A percentile compares a stretch with the other conserved stretches of the same genome.
Conservation (phyloP, 768 basidiomycete species). For the Suillus placidus region DNA sequence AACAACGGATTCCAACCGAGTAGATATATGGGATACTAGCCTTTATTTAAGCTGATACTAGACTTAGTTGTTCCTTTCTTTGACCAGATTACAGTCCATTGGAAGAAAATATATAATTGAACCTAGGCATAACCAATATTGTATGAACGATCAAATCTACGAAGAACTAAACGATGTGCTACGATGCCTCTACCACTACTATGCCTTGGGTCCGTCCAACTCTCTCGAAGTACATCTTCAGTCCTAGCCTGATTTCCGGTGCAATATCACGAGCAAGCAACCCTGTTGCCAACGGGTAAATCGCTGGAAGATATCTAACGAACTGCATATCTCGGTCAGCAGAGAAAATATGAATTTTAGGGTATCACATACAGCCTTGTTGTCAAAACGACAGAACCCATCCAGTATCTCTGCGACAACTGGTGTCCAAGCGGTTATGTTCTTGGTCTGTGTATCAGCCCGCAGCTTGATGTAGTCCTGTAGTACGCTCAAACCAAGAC, state of each 20-base stretch:
- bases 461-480: slow-evolving; percentile 90
- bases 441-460: slow-evolving; percentile 89
- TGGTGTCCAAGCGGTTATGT: slow-evolving; percentile 98
- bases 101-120: slow-evolving; percentile 23
- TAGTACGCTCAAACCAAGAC: slow-evolving; percentile 85
- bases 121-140: slow-evolving; percentile 10
- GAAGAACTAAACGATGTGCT: slow-evolving; percentile 32
- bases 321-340: slow-evolving; percentile 56
- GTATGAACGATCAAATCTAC: slow-evolving; percentile 26
- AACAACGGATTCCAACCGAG: slow-evolving; percentile 29
- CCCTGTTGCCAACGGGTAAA: slow-evolving; percentile 90
- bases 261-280: slow-evolving; percentile 81
- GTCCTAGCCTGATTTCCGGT: slow-evolving; percentile 77
- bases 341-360: slow-evolving; percentile 1
- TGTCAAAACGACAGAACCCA: slow-evolving; percentile 88
- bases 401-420: slow-evolving; percentile 94
- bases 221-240: slow-evolving; percentile 78
- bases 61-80: slow-evolving; percentile 30
- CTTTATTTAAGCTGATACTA: slow-evolving; percentile 21
- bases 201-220: slow-evolving; percentile 77
- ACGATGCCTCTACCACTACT: slow-evolving; percentile 66
- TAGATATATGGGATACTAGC: slow-evolving; percentile 44
- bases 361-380: slow-evolving; percentile 75
- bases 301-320: slow-evolving; percentile 79
- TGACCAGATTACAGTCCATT: slow-evolving; percentile 33